Base-by-base conservation (phyloP, 1,139 yeast species). In the Arxiozyma slooffiae region DNA sequence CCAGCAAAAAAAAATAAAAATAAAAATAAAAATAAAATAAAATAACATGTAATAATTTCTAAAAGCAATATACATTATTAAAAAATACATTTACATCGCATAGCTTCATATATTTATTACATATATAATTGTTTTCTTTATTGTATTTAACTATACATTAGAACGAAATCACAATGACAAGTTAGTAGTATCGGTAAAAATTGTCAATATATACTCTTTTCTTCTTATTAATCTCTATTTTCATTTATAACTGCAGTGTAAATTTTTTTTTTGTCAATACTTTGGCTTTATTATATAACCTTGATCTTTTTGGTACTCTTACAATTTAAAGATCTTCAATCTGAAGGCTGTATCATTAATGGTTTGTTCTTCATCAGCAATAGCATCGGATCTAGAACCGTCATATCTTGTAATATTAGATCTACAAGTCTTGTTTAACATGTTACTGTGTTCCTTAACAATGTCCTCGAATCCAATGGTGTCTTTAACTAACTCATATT, bases 301-400 rank as follows among this genome's bases (percentile, higher is more conserved):
- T 38, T 30, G 11, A 11, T 11, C 11, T 30, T 30, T 2, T 36
- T 38, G 26, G 23, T 39, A 39, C 11, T 36, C 46, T 55, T 57
- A 66, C 49, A 67, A 56, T 67, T 75, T 81, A 67, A 90, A 78
- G 68, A 92, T 78, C 71, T 95, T 82, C 71, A 92, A 79, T 60
- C 79, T 76, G 74, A 92, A 84, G 48, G 79, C 72, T 49, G 96
- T 85, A 56, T 89, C 97, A 62, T 87, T 89, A 66, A 92, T 89
- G 57, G 78, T 72, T 66, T 89, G 95, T 63, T 89, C 96, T 72
- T 92, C 98, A 59, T 87, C 95, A 56, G 87, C 89, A 59, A 92
- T 78, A 52, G 85, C 74, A 45, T 71, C 74, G 22, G 64, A 58
- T 37, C 61, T 67, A 16, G 71, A 59, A 42, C 69, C 68, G 40